Percentiles rank a stretch among this genome's conserved stretches.
Conservation (phyloP, 805 yeast species). For the Hanseniaspora jakobsenii region DNA sequence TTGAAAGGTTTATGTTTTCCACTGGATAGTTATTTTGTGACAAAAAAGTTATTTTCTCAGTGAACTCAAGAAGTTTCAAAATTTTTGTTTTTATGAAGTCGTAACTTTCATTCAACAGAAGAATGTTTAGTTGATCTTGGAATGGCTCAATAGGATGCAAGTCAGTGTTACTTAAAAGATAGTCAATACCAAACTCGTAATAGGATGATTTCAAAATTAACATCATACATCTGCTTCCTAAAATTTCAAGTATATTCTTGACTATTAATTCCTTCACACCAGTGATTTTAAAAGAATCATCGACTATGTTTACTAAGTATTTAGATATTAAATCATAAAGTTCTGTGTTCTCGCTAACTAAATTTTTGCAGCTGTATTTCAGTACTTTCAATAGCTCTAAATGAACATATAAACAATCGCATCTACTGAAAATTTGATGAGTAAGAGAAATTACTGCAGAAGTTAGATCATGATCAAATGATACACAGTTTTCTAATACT, state of each 20-base stretch:
- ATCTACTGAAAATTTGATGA: background rate
- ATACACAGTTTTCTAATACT: background rate
- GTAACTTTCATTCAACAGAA: conserved; percentile 1
- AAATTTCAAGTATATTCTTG: background rate
- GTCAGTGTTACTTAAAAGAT: background rate
- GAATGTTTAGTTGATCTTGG: background rate
- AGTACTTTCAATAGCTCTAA: conserved; percentile 7
- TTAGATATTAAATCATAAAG: background rate
- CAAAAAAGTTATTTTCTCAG: background rate
- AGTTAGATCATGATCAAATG: background rate
- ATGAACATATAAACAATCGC: conserved; percentile 2
- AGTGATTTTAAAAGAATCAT: too few relatives aligned
- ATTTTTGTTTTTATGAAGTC: conserved; percentile 11
- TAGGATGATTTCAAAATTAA: background rate
- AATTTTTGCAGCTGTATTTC: background rate
- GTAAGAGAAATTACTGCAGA: too few relatives aligned
- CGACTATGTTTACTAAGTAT: background rate
- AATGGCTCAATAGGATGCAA: background rate
- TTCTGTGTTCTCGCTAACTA: too few relatives aligned
- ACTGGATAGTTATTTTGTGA: too few relatives aligned
- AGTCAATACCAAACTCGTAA: conserved; percentile 11
- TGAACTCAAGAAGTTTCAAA: conserved; percentile 2
- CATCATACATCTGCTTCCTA: background rate
- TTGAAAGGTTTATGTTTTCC: background rate
- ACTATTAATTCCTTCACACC: conserved; percentile 8